Conservation (phyloP, 768 basidiomycete genomes). For the Rhizopogon salebrosus region DNA sequence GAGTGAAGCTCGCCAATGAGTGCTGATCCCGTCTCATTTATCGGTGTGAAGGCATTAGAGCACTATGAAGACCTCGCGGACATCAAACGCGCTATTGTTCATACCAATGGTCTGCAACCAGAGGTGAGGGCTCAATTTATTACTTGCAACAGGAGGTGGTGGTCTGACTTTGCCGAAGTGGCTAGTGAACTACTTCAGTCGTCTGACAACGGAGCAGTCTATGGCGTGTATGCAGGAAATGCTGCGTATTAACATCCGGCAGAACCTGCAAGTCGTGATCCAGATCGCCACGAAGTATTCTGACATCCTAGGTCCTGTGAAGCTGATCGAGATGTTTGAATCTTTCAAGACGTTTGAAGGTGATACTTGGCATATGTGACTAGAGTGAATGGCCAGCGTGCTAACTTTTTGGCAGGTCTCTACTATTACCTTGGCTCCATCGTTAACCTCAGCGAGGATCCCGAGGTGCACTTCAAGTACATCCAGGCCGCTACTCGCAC, state of each 20-base stretch:
- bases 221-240: conserved; percentile 96
- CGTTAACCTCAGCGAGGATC: conserved; percentile 93
- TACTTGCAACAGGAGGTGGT: not conserved
- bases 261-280: conserved; percentile 93
- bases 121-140: conserved; percentile 50
- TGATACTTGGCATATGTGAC: conserved; percentile 12
- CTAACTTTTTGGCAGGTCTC: conserved; percentile 46
- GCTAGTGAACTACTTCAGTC: conserved; percentile 96
- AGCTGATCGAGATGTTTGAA: conserved; percentile 98
- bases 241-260: conserved; percentile 93
- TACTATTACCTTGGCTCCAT: conserved; percentile 99
- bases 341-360: conserved; percentile 97
- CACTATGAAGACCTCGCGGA: conserved; percentile 98
- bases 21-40: conserved; percentile 6
- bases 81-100: conserved; percentile 97
- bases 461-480: conserved; percentile 99
- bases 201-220: conserved; percentile 94
- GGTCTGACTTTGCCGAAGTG: conserved; percentile 46
- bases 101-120: conserved; percentile 75
- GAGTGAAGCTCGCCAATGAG: conserved; percentile 18
- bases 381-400: not conserved
- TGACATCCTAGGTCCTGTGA: conserved; percentile 94
- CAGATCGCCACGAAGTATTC: conserved; percentile 99
- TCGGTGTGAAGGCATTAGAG: conserved; percentile 76
- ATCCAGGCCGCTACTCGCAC: conserved; percentile 98